These are phyloP conservation scores for Fusarium nodosum DNA, from an alignment of 2,329 filamentous ascomycete species.

Conservation along the genomic window DNA sequence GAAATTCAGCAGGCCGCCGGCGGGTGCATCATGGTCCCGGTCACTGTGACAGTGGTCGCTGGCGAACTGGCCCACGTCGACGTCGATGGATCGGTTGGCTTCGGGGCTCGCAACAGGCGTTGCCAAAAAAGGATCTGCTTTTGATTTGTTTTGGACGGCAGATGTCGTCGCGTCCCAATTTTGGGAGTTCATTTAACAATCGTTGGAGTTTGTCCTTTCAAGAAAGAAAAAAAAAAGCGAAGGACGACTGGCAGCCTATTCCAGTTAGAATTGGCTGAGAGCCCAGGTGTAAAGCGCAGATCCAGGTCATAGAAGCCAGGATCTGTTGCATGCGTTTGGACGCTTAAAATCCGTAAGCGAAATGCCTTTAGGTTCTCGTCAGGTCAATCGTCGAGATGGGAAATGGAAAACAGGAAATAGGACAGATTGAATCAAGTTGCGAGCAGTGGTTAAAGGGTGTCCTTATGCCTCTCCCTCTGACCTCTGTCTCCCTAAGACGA, in stretches of 20 bases:
- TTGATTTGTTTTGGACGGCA: conserved; percentile 41
- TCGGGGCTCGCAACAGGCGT: conserved; percentile 33
- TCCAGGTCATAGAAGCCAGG: conserved; percentile 35
- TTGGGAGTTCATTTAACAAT: conserved; percentile 46
- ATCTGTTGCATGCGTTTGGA: conserved; percentile 25
- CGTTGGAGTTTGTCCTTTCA: conserved; percentile 40
- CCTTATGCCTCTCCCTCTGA: conserved; percentile 34
- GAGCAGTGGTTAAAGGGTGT: conserved; percentile 31
- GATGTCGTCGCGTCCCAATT: conserved; percentile 43
- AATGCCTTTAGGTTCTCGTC: conserved; percentile 13
- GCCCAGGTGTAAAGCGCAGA: conserved; percentile 38
- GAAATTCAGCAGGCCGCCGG: conserved; percentile 49
- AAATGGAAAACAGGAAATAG: conserved; percentile 23
- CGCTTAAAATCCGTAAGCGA: conserved; percentile 30
- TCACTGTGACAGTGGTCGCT: conserved; percentile 39
- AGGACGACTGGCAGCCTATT: conserved; percentile 23
- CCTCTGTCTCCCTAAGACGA: conserved; percentile 26
- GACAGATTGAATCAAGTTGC: conserved; percentile 39
- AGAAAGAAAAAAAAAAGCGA: conserved; percentile 28
- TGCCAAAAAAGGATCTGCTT: conserved; percentile 31
- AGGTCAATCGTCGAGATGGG: conserved; percentile 14
- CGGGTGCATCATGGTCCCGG: conserved; percentile 49
- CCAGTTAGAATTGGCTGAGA: conserved; percentile 31
- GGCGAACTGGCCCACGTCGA: conserved; percentile 36
- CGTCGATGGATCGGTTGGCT: conserved; percentile 36